phyloP scores from a whole-genome alignment of 176 grass and related monocot genomes.

The Oryza punctata region DNA sequence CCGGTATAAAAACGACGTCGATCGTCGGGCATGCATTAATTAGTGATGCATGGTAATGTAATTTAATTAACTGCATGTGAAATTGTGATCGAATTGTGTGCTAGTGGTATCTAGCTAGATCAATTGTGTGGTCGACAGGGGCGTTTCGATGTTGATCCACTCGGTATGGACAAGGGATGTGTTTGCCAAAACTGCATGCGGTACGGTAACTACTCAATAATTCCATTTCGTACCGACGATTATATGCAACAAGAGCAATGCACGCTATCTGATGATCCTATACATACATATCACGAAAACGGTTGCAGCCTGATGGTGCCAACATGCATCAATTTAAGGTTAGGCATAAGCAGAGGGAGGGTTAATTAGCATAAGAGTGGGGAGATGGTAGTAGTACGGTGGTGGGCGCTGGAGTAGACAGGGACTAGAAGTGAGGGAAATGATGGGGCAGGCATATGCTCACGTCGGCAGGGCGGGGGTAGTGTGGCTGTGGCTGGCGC shows the following conservation, averaged over 20 bases:
- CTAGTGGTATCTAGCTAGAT: neutral
- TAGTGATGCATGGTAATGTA: neutral
- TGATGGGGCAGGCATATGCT: no score
- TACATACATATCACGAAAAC: no score
- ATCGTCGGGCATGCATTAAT: neutral
- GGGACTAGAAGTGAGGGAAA: neutral
- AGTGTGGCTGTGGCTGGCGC: constrained; percentile 12
- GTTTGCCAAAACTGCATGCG: no score
- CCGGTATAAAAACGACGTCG: neutral
- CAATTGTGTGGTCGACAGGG: no score
- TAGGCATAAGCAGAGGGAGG: no score
- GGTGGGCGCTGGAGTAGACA: neutral
- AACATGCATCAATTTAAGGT: no score
- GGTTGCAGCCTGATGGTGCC: no score
- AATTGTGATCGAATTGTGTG: neutral
- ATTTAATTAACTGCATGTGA: neutral
- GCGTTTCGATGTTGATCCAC: neutral
- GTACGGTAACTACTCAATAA: no score
- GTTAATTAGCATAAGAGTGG: no score
- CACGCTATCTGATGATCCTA: no score
- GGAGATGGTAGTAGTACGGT: neutral
- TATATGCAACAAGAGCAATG: no score
- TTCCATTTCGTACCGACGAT: no score
- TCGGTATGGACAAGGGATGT: neutral
- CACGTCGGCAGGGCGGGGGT: constrained; percentile 49